Percentiles rank a stretch among this genome's conserved stretches.
Conservation (phyloP, 2,329 filamentous ascomycete genomes). For the Neofusicoccum kwambonambiense region DNA sequence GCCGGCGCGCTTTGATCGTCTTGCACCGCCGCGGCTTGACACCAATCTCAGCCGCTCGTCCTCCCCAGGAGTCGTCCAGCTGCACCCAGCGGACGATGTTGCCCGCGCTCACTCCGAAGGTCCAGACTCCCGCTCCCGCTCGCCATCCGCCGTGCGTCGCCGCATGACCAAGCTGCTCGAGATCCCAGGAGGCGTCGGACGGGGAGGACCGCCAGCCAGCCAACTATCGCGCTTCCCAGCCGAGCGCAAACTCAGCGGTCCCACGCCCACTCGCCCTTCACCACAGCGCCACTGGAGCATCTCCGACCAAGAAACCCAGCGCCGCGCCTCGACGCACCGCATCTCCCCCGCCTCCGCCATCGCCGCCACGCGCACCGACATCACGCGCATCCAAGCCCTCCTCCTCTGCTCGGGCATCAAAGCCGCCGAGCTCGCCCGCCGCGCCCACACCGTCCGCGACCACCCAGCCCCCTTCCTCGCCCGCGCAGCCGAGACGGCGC, state of each 20-base stretch:
- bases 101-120: neutral
- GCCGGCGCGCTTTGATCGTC: slow-evolving; percentile 44
- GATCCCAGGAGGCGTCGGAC: slow-evolving; percentile 30
- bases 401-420: slow-evolving; percentile 86
- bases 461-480: slow-evolving; percentile 35
- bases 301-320: slow-evolving; percentile 44
- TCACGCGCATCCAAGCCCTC: slow-evolving; percentile 73
- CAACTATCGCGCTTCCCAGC: neutral
- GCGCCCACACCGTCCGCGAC: slow-evolving; percentile 52
- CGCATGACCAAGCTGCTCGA: slow-evolving; percentile 33
- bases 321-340: slow-evolving; percentile 28
- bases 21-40: slow-evolving; percentile 54
- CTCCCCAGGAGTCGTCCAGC: slow-evolving; percentile 8
- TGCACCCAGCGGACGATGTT: neutral
- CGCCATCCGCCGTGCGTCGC: slow-evolving; percentile 26
- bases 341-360: slow-evolving; percentile 26
- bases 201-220: slow-evolving; percentile 31
- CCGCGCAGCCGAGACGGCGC: slow-evolving; percentile 45
- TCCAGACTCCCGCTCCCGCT: slow-evolving; percentile 22
- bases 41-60: slow-evolving; percentile 21
- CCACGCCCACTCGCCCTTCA: slow-evolving; percentile 33
- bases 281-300: slow-evolving; percentile 59
- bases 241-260: slow-evolving; percentile 15
- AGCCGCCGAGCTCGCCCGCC: slow-evolving; percentile 73
- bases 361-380: slow-evolving; percentile 60